Percentiles rank a stretch among this genome's conserved stretches.
These are phyloP conservation scores for Penicillium verrucosum DNA, from an alignment of 2,329 filamentous ascomycete genomes.

Conservation along the genomic window DNA sequence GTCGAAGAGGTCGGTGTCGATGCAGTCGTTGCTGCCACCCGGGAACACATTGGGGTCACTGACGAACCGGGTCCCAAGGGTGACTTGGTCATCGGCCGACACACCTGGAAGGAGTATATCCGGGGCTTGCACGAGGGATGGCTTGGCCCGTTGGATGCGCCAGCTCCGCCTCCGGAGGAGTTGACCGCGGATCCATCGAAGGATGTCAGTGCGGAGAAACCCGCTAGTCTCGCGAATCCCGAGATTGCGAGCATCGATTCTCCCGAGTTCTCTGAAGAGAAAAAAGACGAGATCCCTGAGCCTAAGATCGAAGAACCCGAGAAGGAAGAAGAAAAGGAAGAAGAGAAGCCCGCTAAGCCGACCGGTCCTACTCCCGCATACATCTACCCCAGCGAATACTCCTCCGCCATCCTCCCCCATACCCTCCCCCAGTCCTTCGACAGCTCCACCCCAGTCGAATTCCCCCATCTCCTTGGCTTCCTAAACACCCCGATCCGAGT, in stretches of 20 bases:
- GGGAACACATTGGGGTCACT: conserved; percentile 63
- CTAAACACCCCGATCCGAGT: conserved; percentile 82
- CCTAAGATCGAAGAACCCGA: conserved; percentile 48
- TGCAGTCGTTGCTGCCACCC: conserved; percentile 59
- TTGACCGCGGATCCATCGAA: conserved; percentile 17
- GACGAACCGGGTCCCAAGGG: conserved; percentile 73
- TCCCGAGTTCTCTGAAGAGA: conserved; percentile 14
- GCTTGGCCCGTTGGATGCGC: conserved; percentile 72
- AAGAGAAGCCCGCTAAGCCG: conserved; percentile 49
- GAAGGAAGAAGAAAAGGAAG: conserved; percentile 37
- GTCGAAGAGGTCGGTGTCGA: conserved; percentile 52
- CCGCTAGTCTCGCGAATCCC: conserved; percentile 11
- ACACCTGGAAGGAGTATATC: conserved; percentile 97
- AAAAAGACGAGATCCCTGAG: conserved; percentile 29
- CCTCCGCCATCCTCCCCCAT: conserved; percentile 60
- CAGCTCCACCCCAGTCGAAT: conserved; percentile 68
- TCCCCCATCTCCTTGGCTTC: conserved; percentile 92
- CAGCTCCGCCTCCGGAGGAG: conserved; percentile 25
- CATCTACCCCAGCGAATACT: conserved; percentile 70
- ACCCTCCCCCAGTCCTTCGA: conserved; percentile 68
- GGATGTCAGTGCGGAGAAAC: conserved; percentile 24
- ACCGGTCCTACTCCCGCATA: conserved; percentile 66
- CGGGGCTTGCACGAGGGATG: conserved; percentile 93
- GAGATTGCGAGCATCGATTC: conserved; percentile 10
- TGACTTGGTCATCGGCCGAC: conserved; percentile 83